Evolutionary conservation across 2,329 filamentous ascomycete genomes (phyloP), one percentile per base, ranked within the genome.

Genomic region (Trichoderma semiorbis): DNA sequence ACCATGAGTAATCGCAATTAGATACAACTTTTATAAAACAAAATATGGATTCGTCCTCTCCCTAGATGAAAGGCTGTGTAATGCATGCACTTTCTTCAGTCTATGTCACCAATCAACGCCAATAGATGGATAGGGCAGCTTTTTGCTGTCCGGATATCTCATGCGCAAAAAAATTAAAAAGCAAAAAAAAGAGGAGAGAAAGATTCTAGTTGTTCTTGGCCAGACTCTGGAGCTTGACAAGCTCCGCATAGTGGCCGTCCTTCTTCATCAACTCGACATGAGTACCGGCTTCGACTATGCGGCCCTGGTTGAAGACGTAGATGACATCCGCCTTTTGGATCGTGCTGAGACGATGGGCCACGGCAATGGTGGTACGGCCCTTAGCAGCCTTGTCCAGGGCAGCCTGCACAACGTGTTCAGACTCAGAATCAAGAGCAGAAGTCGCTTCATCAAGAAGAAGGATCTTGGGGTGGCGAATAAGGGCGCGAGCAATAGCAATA

Each of bases 241-340:
- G 81, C 83, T 95, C 93, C 14, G 88, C 90, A 78, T 96, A 96
- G 62, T 92, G 86, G 7, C 92, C 92, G 74, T 90, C 89, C 79
- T 85, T 86, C 75, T 85, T 86, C 87, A 93, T 90, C 77, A 95
- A 80, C 79, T 94, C 92, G 0, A 83, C 77, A 79, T 98, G 95
- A 11, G 90, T 94, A 6, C 95, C 95, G 75, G 89, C 87, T 84
- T 98, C 95, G 1, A 97, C 92, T 57, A 98, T 89, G 73, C 89
- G 88, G 8, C 95, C 96, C 77, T 93, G 91, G 80, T 98, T 95
- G 79, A 98, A 96, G n/a, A 98, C 95, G 76, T 97, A 98, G 76
- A 98, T 98, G 61, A 95, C 84, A 79, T 98, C 95, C 0, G 95
- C 95, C 80, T 96, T 95, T 79, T 97, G 94, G 73, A 98, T 98